Evolutionary conservation across 2,329 filamentous ascomycete species (phyloP).

Genomic region (Zalaria obscura): DNA sequence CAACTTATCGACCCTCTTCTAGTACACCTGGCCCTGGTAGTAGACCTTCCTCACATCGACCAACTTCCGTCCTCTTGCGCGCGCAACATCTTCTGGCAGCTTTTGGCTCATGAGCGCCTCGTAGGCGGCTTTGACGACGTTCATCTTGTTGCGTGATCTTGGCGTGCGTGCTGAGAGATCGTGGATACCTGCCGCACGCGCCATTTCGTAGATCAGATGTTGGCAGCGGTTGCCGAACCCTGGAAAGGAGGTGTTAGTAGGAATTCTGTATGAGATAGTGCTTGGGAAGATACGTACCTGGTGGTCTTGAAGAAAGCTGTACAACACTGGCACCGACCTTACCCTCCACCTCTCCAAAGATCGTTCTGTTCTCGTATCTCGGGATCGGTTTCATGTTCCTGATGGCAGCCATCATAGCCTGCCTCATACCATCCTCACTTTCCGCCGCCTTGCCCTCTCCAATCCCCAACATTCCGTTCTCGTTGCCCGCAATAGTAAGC

Average conservation of each 20-base stretch:
- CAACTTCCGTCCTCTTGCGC: constrained; percentile 82
- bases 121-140: constrained; percentile 85
- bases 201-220: constrained; percentile 87
- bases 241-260: constrained; percentile 21
- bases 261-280: background rate
- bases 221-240: constrained; percentile 91
- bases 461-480: constrained; percentile 70
- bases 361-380: constrained; percentile 83
- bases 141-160: constrained; percentile 89
- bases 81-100: constrained; percentile 78
- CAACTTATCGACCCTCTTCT: background rate
- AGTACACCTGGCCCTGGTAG: constrained; percentile 66
- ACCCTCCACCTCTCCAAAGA: constrained; percentile 67
- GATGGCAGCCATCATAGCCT: constrained; percentile 70
- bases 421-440: constrained; percentile 47
- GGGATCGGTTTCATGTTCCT: constrained; percentile 86
- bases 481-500: constrained; percentile 74
- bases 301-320: constrained; percentile 66
- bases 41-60: constrained; percentile 96
- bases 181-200: constrained; percentile 69
- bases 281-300: constrained; percentile 47
- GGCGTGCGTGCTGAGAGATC: constrained; percentile 75
- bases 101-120: constrained; percentile 71
- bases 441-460: constrained; percentile 84
- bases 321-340: constrained; percentile 86